Evolutionary conservation across 495 filamentous ascomycete species (phyloP).

Genomic region (Pseudotulostoma volvatum): DNA sequence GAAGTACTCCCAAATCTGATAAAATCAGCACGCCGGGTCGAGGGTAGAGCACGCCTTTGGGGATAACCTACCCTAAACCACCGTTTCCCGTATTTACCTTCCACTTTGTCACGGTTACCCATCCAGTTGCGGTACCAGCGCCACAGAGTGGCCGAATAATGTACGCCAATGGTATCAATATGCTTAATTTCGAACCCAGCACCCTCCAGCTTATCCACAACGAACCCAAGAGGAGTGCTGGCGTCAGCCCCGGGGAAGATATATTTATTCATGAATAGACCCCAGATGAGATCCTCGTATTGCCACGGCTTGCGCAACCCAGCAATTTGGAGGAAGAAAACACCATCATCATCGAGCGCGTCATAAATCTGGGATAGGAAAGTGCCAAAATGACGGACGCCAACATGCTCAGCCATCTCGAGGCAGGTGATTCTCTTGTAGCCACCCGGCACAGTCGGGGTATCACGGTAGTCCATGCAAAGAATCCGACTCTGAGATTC

Average conservation of each 20-base stretch:
- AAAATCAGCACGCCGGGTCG: too few species aligned
- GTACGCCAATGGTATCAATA: constrained; percentile 80
- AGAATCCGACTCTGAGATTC: constrained; percentile 47
- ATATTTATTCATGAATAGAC: constrained; percentile 66
- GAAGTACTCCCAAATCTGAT: constrained; percentile 96
- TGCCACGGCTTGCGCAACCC: constrained; percentile 55
- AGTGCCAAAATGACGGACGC: constrained; percentile 43
- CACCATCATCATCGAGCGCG: constrained; percentile 54
- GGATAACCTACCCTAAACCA: constrained; percentile 77
- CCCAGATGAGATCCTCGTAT: constrained; percentile 61
- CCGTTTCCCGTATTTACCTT: constrained; percentile 84
- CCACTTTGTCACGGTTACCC: constrained; percentile 84
- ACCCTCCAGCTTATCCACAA: constrained; percentile 47
- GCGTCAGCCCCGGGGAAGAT: constrained; percentile 58
- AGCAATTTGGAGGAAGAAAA: constrained; percentile 58
- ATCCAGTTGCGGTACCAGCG: constrained; percentile 99
- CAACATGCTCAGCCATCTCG: constrained; percentile 67
- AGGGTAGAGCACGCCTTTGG: too few species aligned
- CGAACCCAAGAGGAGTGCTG: constrained; percentile 46
- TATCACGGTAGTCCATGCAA: constrained; percentile 56
- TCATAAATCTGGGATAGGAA: constrained; percentile 50
- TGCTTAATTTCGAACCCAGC: constrained; percentile 45
- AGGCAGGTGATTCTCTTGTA: constrained; percentile 59
- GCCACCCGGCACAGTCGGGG: constrained; percentile 39
- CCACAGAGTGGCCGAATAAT: constrained; percentile 96